These are phyloP conservation scores for Sporisorium exsertum DNA, from an alignment of 1,284 basidiomycete species.

Conservation along the genomic window DNA sequence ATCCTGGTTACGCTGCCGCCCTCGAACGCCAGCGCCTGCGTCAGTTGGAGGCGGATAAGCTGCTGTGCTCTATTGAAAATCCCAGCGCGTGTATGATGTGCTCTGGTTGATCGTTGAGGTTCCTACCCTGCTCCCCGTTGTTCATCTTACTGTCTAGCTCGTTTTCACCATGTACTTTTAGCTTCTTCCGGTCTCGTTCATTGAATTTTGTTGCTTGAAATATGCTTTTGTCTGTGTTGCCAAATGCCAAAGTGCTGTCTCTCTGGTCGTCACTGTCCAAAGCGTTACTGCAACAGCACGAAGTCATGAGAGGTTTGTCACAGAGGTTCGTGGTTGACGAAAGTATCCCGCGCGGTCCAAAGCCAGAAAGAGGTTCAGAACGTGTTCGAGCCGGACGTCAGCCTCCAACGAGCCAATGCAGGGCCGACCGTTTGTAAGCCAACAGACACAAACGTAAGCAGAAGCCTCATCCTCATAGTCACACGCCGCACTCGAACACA, in stretches of 20 bases:
- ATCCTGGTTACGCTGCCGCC: slow-evolving; percentile 86
- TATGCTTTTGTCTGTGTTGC: not conserved
- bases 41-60: slow-evolving; percentile 80
- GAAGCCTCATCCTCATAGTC: too few species aligned
- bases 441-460: too few species aligned
- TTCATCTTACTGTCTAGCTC: not conserved
- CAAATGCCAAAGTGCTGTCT: not conserved
- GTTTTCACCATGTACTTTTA: slow-evolving; percentile 1
- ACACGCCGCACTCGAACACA: too few species aligned
- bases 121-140: not conserved
- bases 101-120: slow-evolving; percentile 38
- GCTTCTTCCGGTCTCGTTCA: not conserved
- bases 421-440: too few species aligned
- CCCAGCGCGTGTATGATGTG: slow-evolving; percentile 68
- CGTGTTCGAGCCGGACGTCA: too few species aligned
- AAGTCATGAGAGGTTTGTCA: too few species aligned
- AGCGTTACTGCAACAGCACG: too few species aligned
- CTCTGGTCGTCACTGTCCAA: not conserved
- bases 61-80: not conserved
- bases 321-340: too few species aligned
- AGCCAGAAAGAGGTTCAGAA: too few species aligned
- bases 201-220: not conserved
- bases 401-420: too few species aligned
- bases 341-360: too few species aligned
- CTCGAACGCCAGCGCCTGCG: slow-evolving; percentile 78